A percentile compares a stretch with the other conserved stretches of the same genome.
phyloP scores from a whole-genome alignment of 179 eudicot genomes.

The Vitellaria paradoxa region DNA sequence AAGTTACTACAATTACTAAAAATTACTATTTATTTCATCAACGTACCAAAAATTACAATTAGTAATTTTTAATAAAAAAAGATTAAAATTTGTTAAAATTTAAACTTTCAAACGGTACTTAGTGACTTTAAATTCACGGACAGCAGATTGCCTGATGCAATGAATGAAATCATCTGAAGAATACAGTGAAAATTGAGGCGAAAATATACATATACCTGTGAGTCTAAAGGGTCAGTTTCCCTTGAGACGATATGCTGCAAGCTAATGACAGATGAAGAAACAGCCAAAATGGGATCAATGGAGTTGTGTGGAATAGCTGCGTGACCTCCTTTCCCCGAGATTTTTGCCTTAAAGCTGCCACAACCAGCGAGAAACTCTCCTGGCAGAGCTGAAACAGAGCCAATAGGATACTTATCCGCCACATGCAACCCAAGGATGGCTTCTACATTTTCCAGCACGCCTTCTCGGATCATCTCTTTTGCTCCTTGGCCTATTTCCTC shows the following conservation, averaged over 20 bases:
- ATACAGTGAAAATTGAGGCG: not conserved
- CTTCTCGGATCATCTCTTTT: conserved; percentile 34
- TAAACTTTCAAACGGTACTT: no score
- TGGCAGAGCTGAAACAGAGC: conserved; percentile 27
- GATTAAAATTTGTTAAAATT: no score
- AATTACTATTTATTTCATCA: no score
- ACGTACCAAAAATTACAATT: no score
- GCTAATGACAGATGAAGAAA: conserved; percentile 31
- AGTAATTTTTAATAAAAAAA: no score
- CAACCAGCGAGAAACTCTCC: conserved; percentile 44
- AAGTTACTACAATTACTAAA: no score
- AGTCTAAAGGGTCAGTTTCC: conserved; percentile 31
- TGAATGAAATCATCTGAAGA: not conserved
- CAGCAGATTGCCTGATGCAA: not conserved
- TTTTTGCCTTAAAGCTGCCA: conserved; percentile 37
- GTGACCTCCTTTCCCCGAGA: conserved; percentile 23
- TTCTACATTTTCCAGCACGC: conserved; percentile 28
- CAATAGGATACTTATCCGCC: conserved; percentile 20
- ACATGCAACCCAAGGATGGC: conserved; percentile 41
- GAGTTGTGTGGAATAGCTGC: conserved; percentile 24
- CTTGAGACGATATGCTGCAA: conserved; percentile 36
- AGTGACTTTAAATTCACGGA: not conserved
- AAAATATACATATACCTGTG: conserved; percentile 21
- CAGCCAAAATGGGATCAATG: conserved; percentile 37
- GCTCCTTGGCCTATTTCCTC: conserved; percentile 41